These are phyloP conservation scores for Adiantum capillusveneris DNA, from an alignment of 75 land plant genomes.

Conservation along the genomic window DNA sequence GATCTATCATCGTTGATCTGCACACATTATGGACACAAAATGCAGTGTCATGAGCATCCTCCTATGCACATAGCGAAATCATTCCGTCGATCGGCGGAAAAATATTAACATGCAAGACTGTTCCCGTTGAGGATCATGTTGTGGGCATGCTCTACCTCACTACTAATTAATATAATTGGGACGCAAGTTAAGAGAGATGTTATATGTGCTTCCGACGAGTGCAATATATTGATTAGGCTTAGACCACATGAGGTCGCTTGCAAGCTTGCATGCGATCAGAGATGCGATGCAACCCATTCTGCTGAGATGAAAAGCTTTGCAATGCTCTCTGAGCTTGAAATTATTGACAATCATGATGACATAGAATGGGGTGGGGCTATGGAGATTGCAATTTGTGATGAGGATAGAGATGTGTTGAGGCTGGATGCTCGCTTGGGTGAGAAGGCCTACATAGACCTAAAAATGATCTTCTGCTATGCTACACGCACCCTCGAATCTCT, in stretches of 20 bases:
- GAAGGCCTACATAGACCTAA: constrained; percentile 16
- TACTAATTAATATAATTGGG: no score
- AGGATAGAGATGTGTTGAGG: constrained; percentile 26
- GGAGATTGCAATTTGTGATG: constrained; percentile 29
- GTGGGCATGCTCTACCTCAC: no score
- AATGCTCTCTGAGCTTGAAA: constrained; percentile 13
- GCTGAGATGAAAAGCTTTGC: constrained; percentile 22
- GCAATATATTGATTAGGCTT: constrained; percentile 17
- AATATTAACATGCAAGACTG: no score
- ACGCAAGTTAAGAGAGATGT: constrained; percentile 43
- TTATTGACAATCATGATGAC: constrained; percentile 25
- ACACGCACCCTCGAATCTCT: neutral
- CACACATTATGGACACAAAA: no score
- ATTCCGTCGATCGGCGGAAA: no score
- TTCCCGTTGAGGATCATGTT: no score
- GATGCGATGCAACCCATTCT: constrained; percentile 63
- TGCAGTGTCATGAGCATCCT: no score
- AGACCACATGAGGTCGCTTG: constrained; percentile 10
- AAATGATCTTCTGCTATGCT: constrained; percentile 3
- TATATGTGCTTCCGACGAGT: constrained; percentile 46
- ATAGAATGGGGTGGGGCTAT: constrained; percentile 36
- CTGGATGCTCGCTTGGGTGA: constrained; percentile 16
- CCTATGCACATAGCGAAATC: no score
- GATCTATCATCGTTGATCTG: no score
- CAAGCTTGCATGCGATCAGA: constrained; percentile 23